Conservation (phyloP, 148 eudicot genomes). For the Gaultheria prostrata region DNA sequence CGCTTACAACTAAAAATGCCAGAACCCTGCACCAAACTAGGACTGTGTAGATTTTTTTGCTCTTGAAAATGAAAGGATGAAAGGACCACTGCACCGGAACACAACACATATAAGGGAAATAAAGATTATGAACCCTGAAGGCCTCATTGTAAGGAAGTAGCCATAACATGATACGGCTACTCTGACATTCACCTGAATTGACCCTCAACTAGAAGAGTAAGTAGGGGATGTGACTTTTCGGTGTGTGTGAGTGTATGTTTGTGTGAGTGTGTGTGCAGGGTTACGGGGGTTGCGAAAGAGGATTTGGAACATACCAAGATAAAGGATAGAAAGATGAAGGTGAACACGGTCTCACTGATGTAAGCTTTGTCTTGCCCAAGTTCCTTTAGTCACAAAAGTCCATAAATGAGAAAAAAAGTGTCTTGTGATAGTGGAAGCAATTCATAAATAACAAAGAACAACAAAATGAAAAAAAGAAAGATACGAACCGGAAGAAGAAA, state of each 20-base stretch:
- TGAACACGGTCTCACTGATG: conserved; percentile 82
- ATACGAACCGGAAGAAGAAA: conserved; percentile 80
- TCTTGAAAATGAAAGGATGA: conserved; percentile 92
- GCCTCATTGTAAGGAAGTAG: neutral
- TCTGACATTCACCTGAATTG: neutral
- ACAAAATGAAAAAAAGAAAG: neutral
- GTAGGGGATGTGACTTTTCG: neutral
- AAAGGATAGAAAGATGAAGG: conserved; percentile 73
- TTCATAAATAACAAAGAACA: neutral
- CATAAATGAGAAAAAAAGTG: neutral
- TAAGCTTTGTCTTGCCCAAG: conserved; percentile 87
- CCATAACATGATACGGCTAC: neutral
- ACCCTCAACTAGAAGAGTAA: neutral
- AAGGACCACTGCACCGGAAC: conserved; percentile 84
- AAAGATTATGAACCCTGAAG: neutral
- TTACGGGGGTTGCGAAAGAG: neutral
- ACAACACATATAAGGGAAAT: neutral
- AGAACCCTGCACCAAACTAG: conserved; percentile 98
- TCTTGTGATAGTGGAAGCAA: neutral
- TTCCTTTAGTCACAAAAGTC: conserved; percentile 46
- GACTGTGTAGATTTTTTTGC: conserved; percentile 92
- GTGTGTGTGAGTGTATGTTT: neutral
- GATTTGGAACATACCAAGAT: conserved; percentile 50
- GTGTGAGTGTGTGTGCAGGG: neutral
- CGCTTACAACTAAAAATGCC: conserved; percentile 81